Percentiles rank a stretch among this genome's conserved stretches.
Conservation (phyloP, 345 rosid species). For the Populus nigra region DNA sequence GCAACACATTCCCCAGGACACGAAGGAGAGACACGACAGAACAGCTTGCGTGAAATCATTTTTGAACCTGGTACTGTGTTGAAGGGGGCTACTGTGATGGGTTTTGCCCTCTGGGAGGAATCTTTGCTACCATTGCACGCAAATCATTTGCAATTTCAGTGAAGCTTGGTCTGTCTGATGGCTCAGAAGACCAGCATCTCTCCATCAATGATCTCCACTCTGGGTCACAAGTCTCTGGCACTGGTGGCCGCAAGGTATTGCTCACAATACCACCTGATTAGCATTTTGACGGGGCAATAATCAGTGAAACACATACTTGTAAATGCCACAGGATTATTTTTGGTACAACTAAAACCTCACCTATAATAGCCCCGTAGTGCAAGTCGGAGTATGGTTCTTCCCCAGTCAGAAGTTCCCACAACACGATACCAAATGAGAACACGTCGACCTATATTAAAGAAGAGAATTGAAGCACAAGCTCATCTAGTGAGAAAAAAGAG, state of each 20-base stretch:
- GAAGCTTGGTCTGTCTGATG: slow-evolving; percentile 62
- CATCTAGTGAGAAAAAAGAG: not conserved
- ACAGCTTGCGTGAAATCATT: slow-evolving; percentile 12
- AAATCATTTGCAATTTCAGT: slow-evolving; percentile 47
- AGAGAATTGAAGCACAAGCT: not conserved
- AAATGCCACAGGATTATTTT: not conserved
- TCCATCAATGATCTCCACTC: slow-evolving; percentile 73
- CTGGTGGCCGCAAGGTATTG: slow-evolving; percentile 59
- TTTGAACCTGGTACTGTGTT: slow-evolving; percentile 16
- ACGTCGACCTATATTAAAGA: slow-evolving; percentile 49
- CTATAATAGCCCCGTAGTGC: slow-evolving; percentile 72
- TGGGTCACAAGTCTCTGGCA: slow-evolving; percentile 53
- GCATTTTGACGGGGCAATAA: not conserved
- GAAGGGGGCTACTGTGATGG: slow-evolving; percentile 21
- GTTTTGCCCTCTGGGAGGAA: slow-evolving; percentile 47
- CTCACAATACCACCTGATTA: slow-evolving; percentile 62
- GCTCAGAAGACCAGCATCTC: slow-evolving; percentile 73
- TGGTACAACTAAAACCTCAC: slow-evolving; percentile 17
- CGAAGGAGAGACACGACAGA: not conserved
- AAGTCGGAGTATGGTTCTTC: slow-evolving; percentile 69
- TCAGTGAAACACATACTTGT: not conserved
- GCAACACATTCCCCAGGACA: not conserved
- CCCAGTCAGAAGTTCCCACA: slow-evolving; percentile 72
- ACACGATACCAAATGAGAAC: slow-evolving; percentile 62
- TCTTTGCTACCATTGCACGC: slow-evolving; percentile 48